Evolutionary conservation across 1,139 yeast species (phyloP).

Genomic region (Pichia sp.): DNA sequence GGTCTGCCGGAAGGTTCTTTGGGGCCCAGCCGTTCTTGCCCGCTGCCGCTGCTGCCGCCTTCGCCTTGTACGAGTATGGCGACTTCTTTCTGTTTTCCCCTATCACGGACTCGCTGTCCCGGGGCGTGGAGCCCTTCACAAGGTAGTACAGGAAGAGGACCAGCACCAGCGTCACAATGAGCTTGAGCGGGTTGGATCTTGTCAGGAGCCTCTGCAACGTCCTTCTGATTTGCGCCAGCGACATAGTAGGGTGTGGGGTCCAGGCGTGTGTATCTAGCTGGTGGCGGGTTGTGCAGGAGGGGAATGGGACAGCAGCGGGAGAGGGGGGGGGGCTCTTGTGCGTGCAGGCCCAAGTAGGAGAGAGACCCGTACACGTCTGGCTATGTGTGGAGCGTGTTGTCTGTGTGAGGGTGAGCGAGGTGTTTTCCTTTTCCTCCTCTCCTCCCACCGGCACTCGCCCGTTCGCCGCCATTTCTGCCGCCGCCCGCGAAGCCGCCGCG

Average conservation of each 20-base stretch:
- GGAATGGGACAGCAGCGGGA: not conserved
- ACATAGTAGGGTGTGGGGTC: not conserved
- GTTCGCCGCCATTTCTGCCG: too few species aligned
- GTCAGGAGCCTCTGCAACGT: constrained; percentile 11
- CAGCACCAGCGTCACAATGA: not conserved
- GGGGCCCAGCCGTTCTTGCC: constrained; percentile 41
- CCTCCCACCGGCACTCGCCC: too few species aligned
- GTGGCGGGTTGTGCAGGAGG: not conserved
- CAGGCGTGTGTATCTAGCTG: not conserved
- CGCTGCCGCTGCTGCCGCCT: not conserved
- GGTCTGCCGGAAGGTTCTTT: constrained; percentile 65
- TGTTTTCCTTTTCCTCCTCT: too few species aligned
- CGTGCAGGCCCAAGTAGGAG: too few species aligned
- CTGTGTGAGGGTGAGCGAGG: too few species aligned
- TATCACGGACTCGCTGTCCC: not conserved
- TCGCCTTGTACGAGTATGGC: not conserved
- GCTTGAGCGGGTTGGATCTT: constrained; percentile 2
- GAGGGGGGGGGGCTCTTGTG: not conserved
- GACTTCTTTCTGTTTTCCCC: constrained; percentile 12
- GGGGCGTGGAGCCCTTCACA: not conserved
- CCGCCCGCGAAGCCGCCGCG: too few species aligned
- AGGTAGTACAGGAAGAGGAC: constrained; percentile 3
- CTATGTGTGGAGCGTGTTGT: too few species aligned
- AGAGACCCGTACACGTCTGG: too few species aligned
- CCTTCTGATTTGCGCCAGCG: not conserved